Evolutionary conservation across 345 rosid species (phyloP).

Genomic region (Isatis tinctoria): DNA sequence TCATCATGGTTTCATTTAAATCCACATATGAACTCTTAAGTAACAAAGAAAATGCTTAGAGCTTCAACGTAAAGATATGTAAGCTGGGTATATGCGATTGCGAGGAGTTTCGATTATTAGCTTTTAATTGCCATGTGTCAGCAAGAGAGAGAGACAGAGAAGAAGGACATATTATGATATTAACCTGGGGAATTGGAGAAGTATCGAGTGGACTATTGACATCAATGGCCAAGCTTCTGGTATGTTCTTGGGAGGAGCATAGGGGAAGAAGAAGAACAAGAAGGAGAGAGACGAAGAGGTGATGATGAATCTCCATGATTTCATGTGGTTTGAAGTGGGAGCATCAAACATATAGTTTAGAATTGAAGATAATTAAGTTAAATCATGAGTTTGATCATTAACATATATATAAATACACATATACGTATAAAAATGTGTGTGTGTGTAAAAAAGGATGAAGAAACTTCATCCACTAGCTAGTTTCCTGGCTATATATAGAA

Average conservation of each 20-base stretch:
- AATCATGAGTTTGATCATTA: background rate
- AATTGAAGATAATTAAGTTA: background rate
- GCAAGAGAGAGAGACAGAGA: background rate
- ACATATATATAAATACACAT: background rate
- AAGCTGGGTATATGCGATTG: background rate
- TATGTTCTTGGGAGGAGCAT: slow-evolving; percentile 21
- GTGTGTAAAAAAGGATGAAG: background rate
- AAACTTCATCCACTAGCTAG: slow-evolving; percentile 20
- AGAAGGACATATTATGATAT: background rate
- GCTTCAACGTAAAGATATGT: background rate
- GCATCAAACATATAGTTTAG: background rate
- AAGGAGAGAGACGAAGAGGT: slow-evolving; percentile 15
- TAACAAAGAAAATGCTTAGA: background rate
- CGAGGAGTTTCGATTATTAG: background rate
- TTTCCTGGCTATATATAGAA: slow-evolving; percentile 23
- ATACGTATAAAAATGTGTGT: background rate
- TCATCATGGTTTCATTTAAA: slow-evolving; percentile 9
- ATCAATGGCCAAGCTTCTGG: slow-evolving; percentile 26
- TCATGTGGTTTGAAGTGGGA: slow-evolving; percentile 18
- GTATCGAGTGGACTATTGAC: slow-evolving; percentile 9
- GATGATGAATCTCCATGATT: slow-evolving; percentile 23
- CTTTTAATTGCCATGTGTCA: background rate
- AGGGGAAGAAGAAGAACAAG: slow-evolving; percentile 12
- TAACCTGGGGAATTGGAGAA: slow-evolving; percentile 20
- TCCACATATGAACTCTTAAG: background rate